phyloP scores from a whole-genome alignment of 805 yeast species.

The Candida maris region DNA sequence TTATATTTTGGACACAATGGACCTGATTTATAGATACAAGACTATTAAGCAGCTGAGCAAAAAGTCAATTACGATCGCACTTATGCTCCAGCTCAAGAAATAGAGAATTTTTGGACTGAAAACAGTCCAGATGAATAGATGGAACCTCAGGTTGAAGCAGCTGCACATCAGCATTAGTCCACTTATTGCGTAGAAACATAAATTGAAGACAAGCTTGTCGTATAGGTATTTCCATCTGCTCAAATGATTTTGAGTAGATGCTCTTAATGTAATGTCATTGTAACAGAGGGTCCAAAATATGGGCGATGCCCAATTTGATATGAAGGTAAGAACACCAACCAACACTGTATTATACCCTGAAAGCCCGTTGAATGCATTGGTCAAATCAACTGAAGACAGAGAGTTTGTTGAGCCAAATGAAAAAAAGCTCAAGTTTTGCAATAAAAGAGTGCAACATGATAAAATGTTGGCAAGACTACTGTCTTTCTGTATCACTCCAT shows the following conservation, averaged over 20 bases:
- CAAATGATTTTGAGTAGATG: slow-evolving; percentile 6
- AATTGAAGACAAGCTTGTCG: slow-evolving; percentile 34
- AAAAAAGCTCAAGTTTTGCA: slow-evolving; percentile 79
- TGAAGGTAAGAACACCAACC: slow-evolving; percentile 76
- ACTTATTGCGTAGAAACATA: slow-evolving; percentile 56
- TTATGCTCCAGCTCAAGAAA: slow-evolving; percentile 68
- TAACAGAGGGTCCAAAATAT: slow-evolving; percentile 70
- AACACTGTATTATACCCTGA: slow-evolving; percentile 59
- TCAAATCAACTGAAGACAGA: slow-evolving; percentile 82
- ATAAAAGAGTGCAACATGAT: slow-evolving; percentile 39
- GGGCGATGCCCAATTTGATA: slow-evolving; percentile 84
- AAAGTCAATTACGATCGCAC: slow-evolving; percentile 42
- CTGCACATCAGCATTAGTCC: slow-evolving; percentile 60
- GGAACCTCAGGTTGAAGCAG: slow-evolving; percentile 73
- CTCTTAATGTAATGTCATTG: slow-evolving; percentile 14
- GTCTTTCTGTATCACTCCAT: slow-evolving; percentile 11
- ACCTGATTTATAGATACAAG: slow-evolving; percentile 9
- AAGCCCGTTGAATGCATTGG: slow-evolving; percentile 91
- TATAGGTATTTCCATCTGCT: slow-evolving; percentile 35
- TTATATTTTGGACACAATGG: slow-evolving; percentile 2
- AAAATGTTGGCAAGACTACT: slow-evolving; percentile 15
- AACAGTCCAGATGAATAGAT: slow-evolving; percentile 95
- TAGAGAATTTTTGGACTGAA: slow-evolving; percentile 90
- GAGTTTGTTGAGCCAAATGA: slow-evolving; percentile 90
- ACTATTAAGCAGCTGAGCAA: slow-evolving; percentile 21